Conservation (phyloP, 805 yeast species). For the Yarrowia bubula region DNA sequence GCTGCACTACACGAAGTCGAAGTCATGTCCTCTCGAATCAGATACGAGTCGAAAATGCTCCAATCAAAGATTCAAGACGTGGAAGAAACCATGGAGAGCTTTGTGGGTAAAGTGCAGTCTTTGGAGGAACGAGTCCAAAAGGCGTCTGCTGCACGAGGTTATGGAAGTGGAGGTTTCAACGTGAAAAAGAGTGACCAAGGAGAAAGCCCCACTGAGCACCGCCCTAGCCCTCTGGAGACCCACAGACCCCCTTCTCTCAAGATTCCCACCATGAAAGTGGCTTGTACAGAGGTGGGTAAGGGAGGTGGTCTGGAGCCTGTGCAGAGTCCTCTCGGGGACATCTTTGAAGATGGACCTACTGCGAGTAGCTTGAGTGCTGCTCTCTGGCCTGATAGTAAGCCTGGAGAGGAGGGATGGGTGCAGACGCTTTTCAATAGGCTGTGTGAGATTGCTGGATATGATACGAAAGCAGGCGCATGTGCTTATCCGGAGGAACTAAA, state of each 20-base stretch:
- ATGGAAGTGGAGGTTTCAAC: not conserved
- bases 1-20: slow-evolving; percentile 32
- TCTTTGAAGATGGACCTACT: slow-evolving; percentile 8
- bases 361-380: not conserved
- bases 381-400: slow-evolving; percentile 5
- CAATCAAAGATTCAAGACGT: slow-evolving; percentile 64
- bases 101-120: slow-evolving; percentile 41
- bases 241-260: slow-evolving; percentile 11
- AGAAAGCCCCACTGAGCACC: not conserved
- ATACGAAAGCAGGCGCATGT: not conserved
- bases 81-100: slow-evolving; percentile 54
- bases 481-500: not conserved
- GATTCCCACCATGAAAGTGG: not conserved
- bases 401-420: not conserved
- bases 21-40: slow-evolving; percentile 41
- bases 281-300: not conserved
- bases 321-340: not conserved
- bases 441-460: slow-evolving; percentile 4
- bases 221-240: not conserved
- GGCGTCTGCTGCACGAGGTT: slow-evolving; percentile 9
- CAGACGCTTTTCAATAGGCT: not conserved
- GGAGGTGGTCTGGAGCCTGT: not conserved
- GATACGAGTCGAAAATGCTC: slow-evolving; percentile 62
- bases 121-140: slow-evolving; percentile 10
- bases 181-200: not conserved